A percentile compares a stretch with the other conserved stretches of the same genome.
Conservation (phyloP, 306 rosid genomes). For the Malus sylvestris region DNA sequence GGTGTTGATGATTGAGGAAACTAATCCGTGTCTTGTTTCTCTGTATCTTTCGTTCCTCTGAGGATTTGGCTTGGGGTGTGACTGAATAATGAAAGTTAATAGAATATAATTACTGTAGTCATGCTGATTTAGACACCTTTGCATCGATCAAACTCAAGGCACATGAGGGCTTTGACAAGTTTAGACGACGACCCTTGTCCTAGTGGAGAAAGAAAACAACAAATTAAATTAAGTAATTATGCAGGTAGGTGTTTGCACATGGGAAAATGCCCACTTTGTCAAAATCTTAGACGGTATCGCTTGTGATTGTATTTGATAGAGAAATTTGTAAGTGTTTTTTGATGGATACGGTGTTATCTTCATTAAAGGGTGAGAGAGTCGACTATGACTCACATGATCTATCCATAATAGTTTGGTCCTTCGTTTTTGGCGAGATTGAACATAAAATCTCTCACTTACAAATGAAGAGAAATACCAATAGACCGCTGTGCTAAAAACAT, state of each 20-base stretch:
- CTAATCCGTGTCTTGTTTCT: neutral
- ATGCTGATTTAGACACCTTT: neutral
- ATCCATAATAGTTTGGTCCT: too few relatives aligned
- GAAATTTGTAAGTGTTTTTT: too few relatives aligned
- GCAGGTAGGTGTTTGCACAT: conserved; percentile 15
- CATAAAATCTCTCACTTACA: too few relatives aligned
- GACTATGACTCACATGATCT: too few relatives aligned
- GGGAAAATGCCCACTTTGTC: conserved; percentile 22
- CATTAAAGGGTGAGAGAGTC: too few relatives aligned
- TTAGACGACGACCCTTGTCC: conserved; percentile 1
- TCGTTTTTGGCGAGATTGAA: too few relatives aligned
- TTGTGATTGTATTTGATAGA: too few relatives aligned
- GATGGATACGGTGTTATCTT: too few relatives aligned
- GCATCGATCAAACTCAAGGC: neutral
- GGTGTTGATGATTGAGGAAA: conserved; percentile 9
- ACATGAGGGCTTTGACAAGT: conserved; percentile 8
- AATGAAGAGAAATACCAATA: too few relatives aligned
- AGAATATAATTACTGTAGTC: neutral
- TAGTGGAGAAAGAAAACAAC: neutral
- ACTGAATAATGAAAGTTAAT: conserved; percentile 2
- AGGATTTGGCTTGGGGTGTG: neutral
- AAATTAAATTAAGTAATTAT: neutral
- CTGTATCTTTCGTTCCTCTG: neutral
- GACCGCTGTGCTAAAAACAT: accelerated
- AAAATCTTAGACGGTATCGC: neutral